These are phyloP conservation scores for Metschnikowia matae DNA, from an alignment of 805 yeast genomes.

Conservation along the genomic window DNA sequence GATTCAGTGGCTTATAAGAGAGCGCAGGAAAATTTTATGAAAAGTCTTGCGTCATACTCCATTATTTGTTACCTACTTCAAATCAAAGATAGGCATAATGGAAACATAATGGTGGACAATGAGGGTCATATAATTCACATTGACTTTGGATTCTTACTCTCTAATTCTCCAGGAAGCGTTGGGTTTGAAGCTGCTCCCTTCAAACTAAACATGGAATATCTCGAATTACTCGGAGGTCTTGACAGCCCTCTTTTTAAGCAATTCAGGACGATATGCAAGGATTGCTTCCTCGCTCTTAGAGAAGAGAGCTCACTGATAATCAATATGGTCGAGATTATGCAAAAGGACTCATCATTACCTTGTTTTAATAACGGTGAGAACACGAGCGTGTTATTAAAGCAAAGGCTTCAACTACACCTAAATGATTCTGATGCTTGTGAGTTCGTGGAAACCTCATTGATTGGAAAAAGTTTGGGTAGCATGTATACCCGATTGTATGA, in stretches of 20 bases:
- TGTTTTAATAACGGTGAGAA: slow-evolving; percentile 87
- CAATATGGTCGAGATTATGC: slow-evolving; percentile 89
- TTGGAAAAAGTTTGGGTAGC: slow-evolving; percentile 80
- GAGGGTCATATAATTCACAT: slow-evolving; percentile 95
- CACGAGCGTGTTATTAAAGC: slow-evolving; percentile 73
- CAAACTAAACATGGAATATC: slow-evolving; percentile 84
- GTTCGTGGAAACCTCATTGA: slow-evolving; percentile 73
- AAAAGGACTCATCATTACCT: slow-evolving; percentile 81
- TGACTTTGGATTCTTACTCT: slow-evolving; percentile 64
- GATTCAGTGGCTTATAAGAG: slow-evolving; percentile 50
- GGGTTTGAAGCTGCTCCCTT: slow-evolving; percentile 98
- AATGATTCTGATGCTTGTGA: slow-evolving; percentile 66
- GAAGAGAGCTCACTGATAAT: slow-evolving; percentile 51
- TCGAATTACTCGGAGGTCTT: slow-evolving; percentile 81
- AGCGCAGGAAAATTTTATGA: slow-evolving; percentile 83
- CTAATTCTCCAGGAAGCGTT: slow-evolving; percentile 87
- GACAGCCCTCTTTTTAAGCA: slow-evolving; percentile 56
- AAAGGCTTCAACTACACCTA: slow-evolving; percentile 76
- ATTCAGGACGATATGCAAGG: slow-evolving; percentile 62
- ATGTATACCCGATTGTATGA: slow-evolving; percentile 90
- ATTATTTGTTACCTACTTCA: slow-evolving; percentile 85
- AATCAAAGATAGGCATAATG: slow-evolving; percentile 94
- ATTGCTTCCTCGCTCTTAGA: slow-evolving; percentile 62
- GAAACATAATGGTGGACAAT: slow-evolving; percentile 93
- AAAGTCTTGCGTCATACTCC: slow-evolving; percentile 87